These are phyloP conservation scores for Ambrosia artemisiifolia DNA, from an alignment of 129 eudicot species.

Conservation along the genomic window DNA sequence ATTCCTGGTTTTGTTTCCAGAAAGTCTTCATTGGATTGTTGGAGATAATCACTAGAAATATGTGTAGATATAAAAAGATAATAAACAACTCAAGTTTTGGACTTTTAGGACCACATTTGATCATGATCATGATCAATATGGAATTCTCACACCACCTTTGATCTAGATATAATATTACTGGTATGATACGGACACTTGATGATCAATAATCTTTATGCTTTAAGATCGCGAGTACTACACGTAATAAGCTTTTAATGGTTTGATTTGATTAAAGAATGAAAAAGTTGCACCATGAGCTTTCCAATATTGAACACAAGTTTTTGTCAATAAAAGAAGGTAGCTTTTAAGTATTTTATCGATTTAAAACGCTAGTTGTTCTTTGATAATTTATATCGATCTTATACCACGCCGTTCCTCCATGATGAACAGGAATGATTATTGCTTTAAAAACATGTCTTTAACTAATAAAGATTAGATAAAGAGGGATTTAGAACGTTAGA, in stretches of 20 bases:
- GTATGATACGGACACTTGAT: conserved; percentile 17
- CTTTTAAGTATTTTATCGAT: conserved; percentile 22
- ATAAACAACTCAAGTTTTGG: too few species aligned
- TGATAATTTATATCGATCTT: conserved; percentile 11
- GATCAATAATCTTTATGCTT: conserved; percentile 13
- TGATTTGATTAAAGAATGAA: conserved; percentile 22
- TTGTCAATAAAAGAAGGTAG: conserved; percentile 27
- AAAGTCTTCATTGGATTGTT: too few species aligned
- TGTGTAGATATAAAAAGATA: too few species aligned
- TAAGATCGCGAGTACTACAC: conserved; percentile 1
- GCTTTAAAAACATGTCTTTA: conserved; percentile 1
- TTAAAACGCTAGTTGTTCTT: conserved; percentile 12
- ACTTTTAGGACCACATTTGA: not conserved
- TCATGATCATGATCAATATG: conserved; percentile 22
- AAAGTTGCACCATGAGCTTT: conserved; percentile 23
- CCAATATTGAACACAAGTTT: conserved; percentile 25
- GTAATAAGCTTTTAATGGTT: conserved; percentile 22
- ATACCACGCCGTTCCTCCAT: conserved; percentile 12
- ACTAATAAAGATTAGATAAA: conserved; percentile 12
- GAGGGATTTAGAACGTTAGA: conserved; percentile 20
- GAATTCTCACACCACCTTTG: conserved; percentile 6
- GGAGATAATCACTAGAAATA: too few species aligned
- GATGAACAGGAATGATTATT: conserved; percentile 23
- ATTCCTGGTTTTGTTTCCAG: not conserved
- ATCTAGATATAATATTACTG: conserved; percentile 21